Evolutionary conservation across 352 stramenopile species (phyloP).

Genomic region (Thalassiosira livingstoniorum): DNA sequence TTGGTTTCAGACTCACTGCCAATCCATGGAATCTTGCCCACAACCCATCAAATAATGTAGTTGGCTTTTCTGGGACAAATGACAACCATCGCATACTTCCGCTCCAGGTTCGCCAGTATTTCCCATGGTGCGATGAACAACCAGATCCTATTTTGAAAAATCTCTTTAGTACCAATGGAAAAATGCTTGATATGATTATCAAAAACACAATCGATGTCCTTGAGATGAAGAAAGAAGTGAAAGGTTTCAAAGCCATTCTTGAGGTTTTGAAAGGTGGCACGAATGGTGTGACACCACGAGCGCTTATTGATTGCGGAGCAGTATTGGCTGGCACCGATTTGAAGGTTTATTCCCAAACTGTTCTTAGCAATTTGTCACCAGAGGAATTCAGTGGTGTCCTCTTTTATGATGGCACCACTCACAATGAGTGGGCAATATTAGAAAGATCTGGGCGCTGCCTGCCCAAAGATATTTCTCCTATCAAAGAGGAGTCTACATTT

Average conservation of each 20-base stretch:
- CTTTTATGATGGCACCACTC: constrained; percentile 86
- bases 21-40: constrained; percentile 89
- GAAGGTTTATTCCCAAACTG: constrained; percentile 75
- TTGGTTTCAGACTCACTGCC: constrained; percentile 80
- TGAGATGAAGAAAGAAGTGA: constrained; percentile 14
- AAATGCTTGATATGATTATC: constrained; percentile 88
- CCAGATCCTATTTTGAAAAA: constrained; percentile 54
- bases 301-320: constrained; percentile 89
- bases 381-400: constrained; percentile 81
- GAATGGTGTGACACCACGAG: constrained; percentile 70
- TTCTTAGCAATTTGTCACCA: constrained; percentile 61
- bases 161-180: constrained; percentile 87
- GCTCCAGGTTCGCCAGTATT: constrained; percentile 82
- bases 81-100: constrained; percentile 70
- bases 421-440: constrained; percentile 87
- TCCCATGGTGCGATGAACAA: constrained; percentile 62
- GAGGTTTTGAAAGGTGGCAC: constrained; percentile 58
- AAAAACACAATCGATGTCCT: constrained; percentile 58
- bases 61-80: constrained; percentile 88
- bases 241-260: constrained; percentile 5
- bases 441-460: constrained; percentile 78
- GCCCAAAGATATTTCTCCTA: constrained; percentile 82
- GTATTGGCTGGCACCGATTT: constrained; percentile 86
- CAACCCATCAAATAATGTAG: constrained; percentile 65
- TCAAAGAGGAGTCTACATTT: constrained; percentile 89